Evolutionary conservation across 208 protist genomes (phyloP).

Genomic region (Strigomonas galati): DNA sequence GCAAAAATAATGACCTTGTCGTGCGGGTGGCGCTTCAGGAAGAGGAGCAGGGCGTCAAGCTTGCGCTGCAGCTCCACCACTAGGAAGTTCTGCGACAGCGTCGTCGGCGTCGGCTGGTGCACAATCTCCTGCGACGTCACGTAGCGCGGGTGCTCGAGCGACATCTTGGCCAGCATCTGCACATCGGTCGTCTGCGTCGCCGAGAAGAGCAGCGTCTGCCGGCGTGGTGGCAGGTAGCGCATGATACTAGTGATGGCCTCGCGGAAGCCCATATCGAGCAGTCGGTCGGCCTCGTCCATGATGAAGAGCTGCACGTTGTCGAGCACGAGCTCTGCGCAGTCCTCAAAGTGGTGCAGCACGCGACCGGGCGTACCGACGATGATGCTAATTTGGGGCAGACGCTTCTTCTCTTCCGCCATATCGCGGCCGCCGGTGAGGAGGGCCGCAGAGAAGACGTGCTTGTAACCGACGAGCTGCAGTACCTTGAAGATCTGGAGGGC

Average conservation of each 20-base stretch:
- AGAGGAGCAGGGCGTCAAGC: conserved; percentile 96
- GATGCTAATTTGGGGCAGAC: conserved; percentile 95
- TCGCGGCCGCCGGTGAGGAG: conserved; percentile 99
- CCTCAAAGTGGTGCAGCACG: conserved; percentile 98
- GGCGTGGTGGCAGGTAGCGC: conserved; percentile 68
- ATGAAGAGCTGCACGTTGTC: conserved; percentile 96
- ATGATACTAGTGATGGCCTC: conserved; percentile 95
- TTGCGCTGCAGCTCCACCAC: conserved; percentile 92
- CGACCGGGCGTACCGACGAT: conserved; percentile 98
- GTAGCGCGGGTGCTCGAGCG: conserved; percentile 94
- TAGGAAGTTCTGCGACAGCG: conserved; percentile 94
- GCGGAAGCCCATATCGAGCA: conserved; percentile 98
- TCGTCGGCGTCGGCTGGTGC: conserved; percentile 76
- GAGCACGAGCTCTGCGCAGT: conserved; percentile 89
- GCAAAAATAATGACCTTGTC: conserved; percentile 98
- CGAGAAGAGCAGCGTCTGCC: conserved; percentile 99
- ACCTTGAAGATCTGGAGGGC: conserved; percentile 99
- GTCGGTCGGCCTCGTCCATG: conserved; percentile 98
- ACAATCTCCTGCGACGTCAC: conserved; percentile 91
- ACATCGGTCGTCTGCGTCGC: conserved; percentile 98
- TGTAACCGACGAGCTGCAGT: conserved; percentile 90
- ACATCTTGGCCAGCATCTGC: conserved; percentile 91
- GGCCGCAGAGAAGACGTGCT: conserved; percentile 94
- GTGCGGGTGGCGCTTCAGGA: conserved; percentile 95
- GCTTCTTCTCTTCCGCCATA: conserved; percentile 91